phyloP scores from a whole-genome alignment of 1,139 yeast genomes.

The Suhomyces ambrosiae region DNA sequence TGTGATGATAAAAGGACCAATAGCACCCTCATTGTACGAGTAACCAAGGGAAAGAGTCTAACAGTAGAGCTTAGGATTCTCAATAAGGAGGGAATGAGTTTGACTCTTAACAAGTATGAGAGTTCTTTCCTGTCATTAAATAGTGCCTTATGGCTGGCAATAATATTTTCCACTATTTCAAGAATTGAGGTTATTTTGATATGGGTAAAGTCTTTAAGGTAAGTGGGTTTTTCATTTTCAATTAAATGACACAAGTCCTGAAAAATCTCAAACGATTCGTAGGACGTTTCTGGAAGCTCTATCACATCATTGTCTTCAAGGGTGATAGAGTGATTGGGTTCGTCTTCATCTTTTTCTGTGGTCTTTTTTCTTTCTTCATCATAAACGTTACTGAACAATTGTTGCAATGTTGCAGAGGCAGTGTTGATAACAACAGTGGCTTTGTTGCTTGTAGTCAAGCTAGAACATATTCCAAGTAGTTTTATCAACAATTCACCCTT shows the following conservation, averaged over 20 bases:
- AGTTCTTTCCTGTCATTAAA: conserved; percentile 67
- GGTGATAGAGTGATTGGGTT: conserved; percentile 28
- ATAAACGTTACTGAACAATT: conserved; percentile 72
- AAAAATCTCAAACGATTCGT: conserved; percentile 71
- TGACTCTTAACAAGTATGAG: conserved; percentile 61
- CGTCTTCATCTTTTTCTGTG: conserved; percentile 2
- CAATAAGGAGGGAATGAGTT: conserved; percentile 73
- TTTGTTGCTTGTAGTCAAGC: conserved; percentile 68
- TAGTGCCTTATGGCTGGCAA: conserved; percentile 54
- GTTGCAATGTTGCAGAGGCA: conserved; percentile 91
- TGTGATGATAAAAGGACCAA: conserved; percentile 62
- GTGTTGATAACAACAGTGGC: conserved; percentile 84
- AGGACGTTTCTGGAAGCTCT: conserved; percentile 53
- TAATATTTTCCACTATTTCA: conserved; percentile 74
- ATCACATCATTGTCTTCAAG: conserved; percentile 48
- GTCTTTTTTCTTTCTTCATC: conserved; percentile 38
- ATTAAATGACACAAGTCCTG: conserved; percentile 70
- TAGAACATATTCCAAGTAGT: conserved; percentile 69
- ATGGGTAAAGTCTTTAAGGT: conserved; percentile 43
- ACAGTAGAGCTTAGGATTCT: conserved; percentile 62
- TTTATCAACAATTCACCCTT: conserved; percentile 59
- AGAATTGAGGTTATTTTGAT: conserved; percentile 71
- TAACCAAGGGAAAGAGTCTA: conserved; percentile 65
- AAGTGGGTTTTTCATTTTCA: conserved; percentile 58
- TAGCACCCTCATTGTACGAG: conserved; percentile 73